Evolutionary conservation across 1,284 basidiomycete genomes (phyloP), one percentile per base, ranked within the genome.

Genomic region (Sporisorium graminicola): DNA sequence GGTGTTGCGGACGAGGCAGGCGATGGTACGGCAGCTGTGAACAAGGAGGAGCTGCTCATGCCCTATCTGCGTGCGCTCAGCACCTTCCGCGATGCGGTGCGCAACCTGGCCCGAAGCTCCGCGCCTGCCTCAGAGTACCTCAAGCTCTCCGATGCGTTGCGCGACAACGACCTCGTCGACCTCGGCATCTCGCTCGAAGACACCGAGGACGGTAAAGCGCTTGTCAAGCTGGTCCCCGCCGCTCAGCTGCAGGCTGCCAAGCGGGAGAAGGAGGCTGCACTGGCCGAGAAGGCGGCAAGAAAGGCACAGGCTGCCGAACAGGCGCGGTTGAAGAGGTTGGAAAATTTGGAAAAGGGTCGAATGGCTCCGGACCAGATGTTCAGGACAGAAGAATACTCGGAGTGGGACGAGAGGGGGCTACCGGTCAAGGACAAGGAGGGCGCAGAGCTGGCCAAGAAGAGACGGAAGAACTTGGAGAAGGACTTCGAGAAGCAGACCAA

Each of bases 111-210:
- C 1, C 95, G 96, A 79, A 62, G 65, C 24, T 67, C 74, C 8
- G 81, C 83, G 0, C 61, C 83, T 9, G 63, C 73, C 5, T 64
- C 65, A 9, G 82, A 81, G 24, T 78, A 85, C 47, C 78, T 85
- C 49, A 72, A 79, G 54, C 80, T 86, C 6, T 81, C 83, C 3
- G 97, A 99, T 87, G 91, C 90, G 67, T 89, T 99, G 69, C 90
- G 97, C 27, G 97, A 99, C 86, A 88, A 90, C 43, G 95, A 98
- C 83, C 88, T 98, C 43, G 92, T 96, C 50, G 92, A 95, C 26
- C 88, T 99, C 58, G 97, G 97, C 16, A 93, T 99, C 6, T 94
- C 95, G 12, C 88, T 99, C 46, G 97, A 99, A 83, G 97, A 99
- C 87, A 94, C 95, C 88, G 82, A 82, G 40, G 94, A 95, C 87